A percentile compares a stretch with the other conserved stretches of the same genome.
phyloP scores from a whole-genome alignment of 768 basidiomycete species.

The Lyophyllum shimeji region DNA sequence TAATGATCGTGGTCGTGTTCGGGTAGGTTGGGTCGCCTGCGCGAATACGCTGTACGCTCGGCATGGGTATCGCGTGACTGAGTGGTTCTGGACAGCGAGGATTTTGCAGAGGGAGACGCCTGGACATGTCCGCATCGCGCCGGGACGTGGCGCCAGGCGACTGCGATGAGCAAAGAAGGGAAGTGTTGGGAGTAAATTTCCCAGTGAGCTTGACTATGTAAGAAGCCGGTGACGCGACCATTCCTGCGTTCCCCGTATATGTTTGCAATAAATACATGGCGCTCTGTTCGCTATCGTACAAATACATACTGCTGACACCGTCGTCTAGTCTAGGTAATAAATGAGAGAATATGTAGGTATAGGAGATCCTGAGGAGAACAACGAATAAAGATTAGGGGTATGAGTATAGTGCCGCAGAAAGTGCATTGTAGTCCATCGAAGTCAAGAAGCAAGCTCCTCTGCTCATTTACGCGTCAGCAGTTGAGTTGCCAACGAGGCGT shows the following conservation, averaged over 20 bases:
- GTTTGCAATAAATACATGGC: not conserved
- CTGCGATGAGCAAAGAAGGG: constrained; percentile 3
- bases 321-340: not conserved
- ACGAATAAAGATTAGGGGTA: not conserved
- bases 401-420: not conserved
- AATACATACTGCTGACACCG: not conserved
- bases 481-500: not conserved
- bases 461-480: not conserved
- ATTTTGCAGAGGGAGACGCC: not conserved
- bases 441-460: too few species aligned
- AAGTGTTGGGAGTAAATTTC: not conserved
- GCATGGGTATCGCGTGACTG: not conserved
- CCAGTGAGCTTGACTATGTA: not conserved
- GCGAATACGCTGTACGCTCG: constrained; percentile 41
- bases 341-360: not conserved
- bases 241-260: constrained; percentile 16
- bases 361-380: not conserved
- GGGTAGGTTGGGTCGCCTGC: constrained; percentile 37
- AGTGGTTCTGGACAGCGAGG: not conserved
- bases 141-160: constrained; percentile 14
- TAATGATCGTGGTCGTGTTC: constrained; percentile 26
- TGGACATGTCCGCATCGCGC: not conserved
- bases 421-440: too few species aligned
- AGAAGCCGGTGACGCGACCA: constrained; percentile 17
- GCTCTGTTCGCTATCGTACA: constrained; percentile 3